Evolutionary conservation across 495 filamentous ascomycete genomes (phyloP).

Genomic region (Penicillium manginii): DNA sequence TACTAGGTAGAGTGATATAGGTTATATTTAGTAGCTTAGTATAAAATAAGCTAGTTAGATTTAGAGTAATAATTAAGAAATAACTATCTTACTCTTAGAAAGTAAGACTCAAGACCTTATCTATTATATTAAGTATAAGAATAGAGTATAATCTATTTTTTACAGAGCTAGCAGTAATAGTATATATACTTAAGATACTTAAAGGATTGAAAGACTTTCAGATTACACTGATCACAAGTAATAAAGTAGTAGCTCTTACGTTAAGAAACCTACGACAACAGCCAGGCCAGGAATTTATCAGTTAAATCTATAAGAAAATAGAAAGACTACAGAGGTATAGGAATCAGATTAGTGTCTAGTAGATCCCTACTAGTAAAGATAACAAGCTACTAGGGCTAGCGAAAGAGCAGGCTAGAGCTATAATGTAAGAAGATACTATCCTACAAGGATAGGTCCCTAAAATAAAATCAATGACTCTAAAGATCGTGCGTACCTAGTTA

Average conservation of each 20-base stretch:
- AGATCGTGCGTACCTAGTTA: constrained; percentile 1
- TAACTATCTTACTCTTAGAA: constrained; percentile 11
- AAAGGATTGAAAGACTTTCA: constrained; percentile 14
- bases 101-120: constrained; percentile 14
- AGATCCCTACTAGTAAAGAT: constrained; percentile 17
- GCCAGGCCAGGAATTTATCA: constrained; percentile 21
- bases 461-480: constrained; percentile 10
- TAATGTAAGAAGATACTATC: constrained; percentile 13
- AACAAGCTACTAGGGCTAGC: constrained; percentile 25
- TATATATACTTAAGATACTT: constrained; percentile 18
- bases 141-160: constrained; percentile 22
- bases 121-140: constrained; percentile 11
- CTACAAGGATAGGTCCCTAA: constrained; percentile 13
- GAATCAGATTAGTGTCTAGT: constrained; percentile 19
- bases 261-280: constrained; percentile 25
- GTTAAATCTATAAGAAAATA: constrained; percentile 25
- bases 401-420: constrained; percentile 25
- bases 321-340: constrained; percentile 22
- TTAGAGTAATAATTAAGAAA: constrained; percentile 6
- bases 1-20: constrained; percentile 12
- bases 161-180: constrained; percentile 23
- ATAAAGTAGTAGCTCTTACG: constrained; percentile 25
- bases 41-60: constrained; percentile 15
- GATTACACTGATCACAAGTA: constrained; percentile 24
- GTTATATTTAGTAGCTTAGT: constrained; percentile 9